Evolutionary conservation across 148 eudicot genomes (phyloP), one percentile per base, ranked within the genome.

Genomic region (Chenopodium album): DNA sequence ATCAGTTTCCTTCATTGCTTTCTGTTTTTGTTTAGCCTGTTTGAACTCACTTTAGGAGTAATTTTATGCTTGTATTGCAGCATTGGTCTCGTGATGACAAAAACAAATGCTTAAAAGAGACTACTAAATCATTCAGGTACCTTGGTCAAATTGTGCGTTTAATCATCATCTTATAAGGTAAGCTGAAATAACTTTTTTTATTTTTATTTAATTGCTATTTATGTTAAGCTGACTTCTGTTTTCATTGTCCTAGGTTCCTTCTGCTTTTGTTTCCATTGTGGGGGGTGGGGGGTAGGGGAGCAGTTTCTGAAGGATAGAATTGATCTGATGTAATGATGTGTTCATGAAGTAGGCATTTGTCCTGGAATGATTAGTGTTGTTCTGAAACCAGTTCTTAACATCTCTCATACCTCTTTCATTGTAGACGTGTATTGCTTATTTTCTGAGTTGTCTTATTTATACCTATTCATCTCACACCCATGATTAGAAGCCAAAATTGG

Each of bases 61-160:
- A 48, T 22, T 68, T 62, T 56, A 56, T 47, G 54, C 62, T 41
- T 76, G 19, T 37, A 20, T 83, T 92, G 88, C 93, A 95, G 99
- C 97, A 95, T 76, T 95, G 99, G 99, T 76, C 94, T 54, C 92
- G 99, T 32, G 91, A 88, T 78, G 94, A 91, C 85, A 95, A 89
- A 85, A 93, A 92, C 85, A 95, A 85, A 86, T 92, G 98, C 87
- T 84, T 95, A 80, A 90, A 88, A 83, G 98, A 95, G 89, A 79
- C 94, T 77, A 89, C 92, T 34, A 95, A 92, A 83, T 84, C 97
- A 67, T 95, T 93, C 80, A 87, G 89, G 74, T 89, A 81, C 66
- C 60, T 93, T 85, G 98, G 97, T 64, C 93, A 92, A 85, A 95
- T 95, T 75, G 91, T 95, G 52, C 94, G 98, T 76, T 83, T 95